Percentiles rank a stretch among this genome's conserved stretches.
These are phyloP conservation scores for Coelastrella sp. DNA, from an alignment of 139 green algal genomes.

Conservation along the genomic window DNA sequence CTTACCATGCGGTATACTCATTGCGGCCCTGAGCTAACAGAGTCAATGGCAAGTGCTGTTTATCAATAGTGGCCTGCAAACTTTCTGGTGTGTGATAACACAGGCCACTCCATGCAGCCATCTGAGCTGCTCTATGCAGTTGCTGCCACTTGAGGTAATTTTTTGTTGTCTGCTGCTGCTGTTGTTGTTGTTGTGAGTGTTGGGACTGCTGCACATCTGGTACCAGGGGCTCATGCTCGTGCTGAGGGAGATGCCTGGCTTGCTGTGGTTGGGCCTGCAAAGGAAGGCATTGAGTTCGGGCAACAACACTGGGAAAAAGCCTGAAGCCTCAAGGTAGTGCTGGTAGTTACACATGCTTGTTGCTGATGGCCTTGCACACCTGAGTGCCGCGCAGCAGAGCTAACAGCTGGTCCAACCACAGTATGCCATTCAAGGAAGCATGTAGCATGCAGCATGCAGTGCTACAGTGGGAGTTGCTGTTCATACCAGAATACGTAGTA, in stretches of 20 bases:
- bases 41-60: slow-evolving; percentile 42
- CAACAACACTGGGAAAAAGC: too few species aligned
- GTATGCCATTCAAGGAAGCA: too few species aligned
- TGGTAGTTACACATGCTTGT: too few species aligned
- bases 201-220: slow-evolving; percentile 5
- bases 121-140: slow-evolving; percentile 53
- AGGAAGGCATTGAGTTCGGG: too few species aligned
- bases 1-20: slow-evolving; percentile 59
- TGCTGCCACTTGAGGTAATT: slow-evolving; percentile 33
- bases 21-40: slow-evolving; percentile 60
- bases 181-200: background rate
- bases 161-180: slow-evolving; percentile 7
- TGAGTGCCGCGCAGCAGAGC: too few species aligned
- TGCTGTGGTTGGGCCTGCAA: slow-evolving; percentile 18
- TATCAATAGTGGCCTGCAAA: slow-evolving; percentile 39
- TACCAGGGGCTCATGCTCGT: background rate
- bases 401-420: too few species aligned
- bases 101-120: slow-evolving; percentile 58
- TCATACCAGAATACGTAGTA: too few species aligned
- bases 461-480: too few species aligned
- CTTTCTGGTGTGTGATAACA: slow-evolving; percentile 55
- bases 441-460: too few species aligned
- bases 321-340: too few species aligned
- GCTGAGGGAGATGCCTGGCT: too few species aligned
- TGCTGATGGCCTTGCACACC: too few species aligned